phyloP scores from a whole-genome alignment of 176 grass and related monocot genomes.

The Cymbopogon citratus region DNA sequence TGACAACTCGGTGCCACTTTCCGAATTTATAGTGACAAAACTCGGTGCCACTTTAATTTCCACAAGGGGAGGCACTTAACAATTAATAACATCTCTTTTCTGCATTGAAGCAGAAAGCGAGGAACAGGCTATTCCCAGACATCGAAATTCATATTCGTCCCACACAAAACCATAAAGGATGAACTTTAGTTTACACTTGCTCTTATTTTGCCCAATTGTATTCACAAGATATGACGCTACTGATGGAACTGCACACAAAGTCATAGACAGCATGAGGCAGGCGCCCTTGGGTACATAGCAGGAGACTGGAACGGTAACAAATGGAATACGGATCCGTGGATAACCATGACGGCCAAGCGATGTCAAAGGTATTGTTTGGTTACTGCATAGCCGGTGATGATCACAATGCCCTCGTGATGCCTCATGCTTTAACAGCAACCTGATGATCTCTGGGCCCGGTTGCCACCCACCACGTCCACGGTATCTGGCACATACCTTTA shows the following conservation, averaged over 20 bases:
- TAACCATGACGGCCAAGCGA: conserved; percentile 17
- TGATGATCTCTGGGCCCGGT: conserved; percentile 49
- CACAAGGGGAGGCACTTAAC: no score
- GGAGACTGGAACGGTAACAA: conserved; percentile 35
- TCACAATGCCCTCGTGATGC: background rate
- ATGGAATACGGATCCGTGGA: conserved; percentile 26
- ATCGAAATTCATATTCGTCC: background rate
- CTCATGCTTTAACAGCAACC: conserved; percentile 63
- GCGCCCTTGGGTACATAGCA: conserved; percentile 30
- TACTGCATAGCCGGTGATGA: conserved; percentile 6
- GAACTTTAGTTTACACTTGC: conserved; percentile 33
- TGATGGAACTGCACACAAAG: conserved; percentile 46
- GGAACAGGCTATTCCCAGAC: background rate
- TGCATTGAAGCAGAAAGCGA: background rate
- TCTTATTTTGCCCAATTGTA: conserved; percentile 42
- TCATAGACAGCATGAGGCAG: conserved; percentile 27
- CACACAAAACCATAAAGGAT: conserved; percentile 19
- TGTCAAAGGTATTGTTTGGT: background rate
- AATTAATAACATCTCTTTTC: no score
- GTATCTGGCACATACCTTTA: conserved; percentile 86
- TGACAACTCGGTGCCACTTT: no score
- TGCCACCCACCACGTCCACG: conserved; percentile 62
- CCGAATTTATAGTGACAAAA: no score
- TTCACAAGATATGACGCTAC: conserved; percentile 55
- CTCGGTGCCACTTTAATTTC: no score